Base-by-base conservation (phyloP, 176 grass and related monocot genomes). In the Tuctoria greenei region DNA sequence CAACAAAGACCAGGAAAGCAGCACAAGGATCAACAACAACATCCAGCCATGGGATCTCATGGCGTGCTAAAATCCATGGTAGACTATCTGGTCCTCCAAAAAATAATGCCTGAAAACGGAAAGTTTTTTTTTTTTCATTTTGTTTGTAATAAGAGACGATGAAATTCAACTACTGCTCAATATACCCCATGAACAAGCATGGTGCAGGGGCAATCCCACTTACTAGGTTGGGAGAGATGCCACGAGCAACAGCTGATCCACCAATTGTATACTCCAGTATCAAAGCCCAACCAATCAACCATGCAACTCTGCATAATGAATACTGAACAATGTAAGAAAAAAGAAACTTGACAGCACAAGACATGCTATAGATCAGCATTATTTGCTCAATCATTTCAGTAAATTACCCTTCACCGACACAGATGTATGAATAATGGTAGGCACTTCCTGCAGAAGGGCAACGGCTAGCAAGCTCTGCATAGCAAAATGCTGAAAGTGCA, bases 381-480 rank as follows among this genome's bases (percentile, higher is more conserved):
- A 27, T 56, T 27, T 21, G 18, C 10, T 20, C 27, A 4, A 64
- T 9, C 6, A 36, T 52, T 52, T 66, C n/a, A 66, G 61, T 62
- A 52, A 72, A 71, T 84, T 89, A 95, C 92, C 92, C 92, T 91
- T 95, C 92, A 1, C 92, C 92, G 39, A 95, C 68, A 26, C 92
- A 95, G 43, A 95, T 95, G 86, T 95, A 95, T 0, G 92, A 95
- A 45, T 95, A 95, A 73, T 95, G 92, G 42, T 95, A 95, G 40
- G 92, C 92, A 20, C 92, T 95, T 78, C 92, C 92, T 9, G 92
- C 92, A 16, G 92, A 95, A 15, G 92, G 92, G 72, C 92, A 95
- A 37, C 92, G 92, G 24, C 92, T 95, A 34, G 92, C 88, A 81
- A 95, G 92, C 77, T 95, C 92, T 1, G 92, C 88, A 69, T 94